Conservation (phyloP, 1,284 basidiomycete genomes). For the Anthracocystis panici-leucophaei region DNA sequence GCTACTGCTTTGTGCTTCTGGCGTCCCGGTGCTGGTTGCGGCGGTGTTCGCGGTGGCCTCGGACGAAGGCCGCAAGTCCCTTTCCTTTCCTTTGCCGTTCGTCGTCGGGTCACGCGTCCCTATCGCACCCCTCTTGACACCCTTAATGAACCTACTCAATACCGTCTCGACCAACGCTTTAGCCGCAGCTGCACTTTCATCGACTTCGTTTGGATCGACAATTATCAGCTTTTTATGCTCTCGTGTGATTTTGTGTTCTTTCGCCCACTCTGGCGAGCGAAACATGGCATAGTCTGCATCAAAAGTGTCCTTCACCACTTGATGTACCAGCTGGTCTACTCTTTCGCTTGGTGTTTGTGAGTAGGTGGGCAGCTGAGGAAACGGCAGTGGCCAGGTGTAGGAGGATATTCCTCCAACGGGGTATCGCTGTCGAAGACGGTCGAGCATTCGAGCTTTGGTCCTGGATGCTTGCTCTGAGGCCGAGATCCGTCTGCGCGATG, state of each 20-base stretch:
- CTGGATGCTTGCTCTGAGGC: background rate
- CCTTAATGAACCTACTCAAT: constrained; percentile 15
- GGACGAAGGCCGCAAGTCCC: background rate
- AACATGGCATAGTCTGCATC: constrained; percentile 32
- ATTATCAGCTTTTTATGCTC: constrained; percentile 24
- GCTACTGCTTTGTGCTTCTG: background rate
- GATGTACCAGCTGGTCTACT: constrained; percentile 15
- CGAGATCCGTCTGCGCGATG: background rate
- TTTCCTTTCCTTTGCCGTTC: background rate
- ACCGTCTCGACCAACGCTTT: constrained; percentile 25
- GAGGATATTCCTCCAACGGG: constrained; percentile 9
- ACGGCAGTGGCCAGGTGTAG: constrained; percentile 21
- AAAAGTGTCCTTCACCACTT: constrained; percentile 24
- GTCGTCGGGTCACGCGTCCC: background rate
- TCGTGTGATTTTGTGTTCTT: constrained; percentile 18
- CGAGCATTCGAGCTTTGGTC: background rate
- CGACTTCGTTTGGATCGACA: constrained; percentile 22
- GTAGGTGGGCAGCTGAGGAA: constrained; percentile 13
- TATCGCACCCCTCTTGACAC: constrained; percentile 21
- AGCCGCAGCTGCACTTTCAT: constrained; percentile 29
- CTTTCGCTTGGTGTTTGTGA: constrained; percentile 6
- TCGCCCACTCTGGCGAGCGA: constrained; percentile 23
- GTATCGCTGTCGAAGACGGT: constrained; percentile 18
- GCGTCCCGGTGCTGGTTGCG: background rate
- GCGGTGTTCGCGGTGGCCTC: background rate